Evolutionary conservation across 768 basidiomycete genomes (phyloP), one percentile per base, ranked within the genome.

Genomic region (Podaxis carcinomalis): DNA sequence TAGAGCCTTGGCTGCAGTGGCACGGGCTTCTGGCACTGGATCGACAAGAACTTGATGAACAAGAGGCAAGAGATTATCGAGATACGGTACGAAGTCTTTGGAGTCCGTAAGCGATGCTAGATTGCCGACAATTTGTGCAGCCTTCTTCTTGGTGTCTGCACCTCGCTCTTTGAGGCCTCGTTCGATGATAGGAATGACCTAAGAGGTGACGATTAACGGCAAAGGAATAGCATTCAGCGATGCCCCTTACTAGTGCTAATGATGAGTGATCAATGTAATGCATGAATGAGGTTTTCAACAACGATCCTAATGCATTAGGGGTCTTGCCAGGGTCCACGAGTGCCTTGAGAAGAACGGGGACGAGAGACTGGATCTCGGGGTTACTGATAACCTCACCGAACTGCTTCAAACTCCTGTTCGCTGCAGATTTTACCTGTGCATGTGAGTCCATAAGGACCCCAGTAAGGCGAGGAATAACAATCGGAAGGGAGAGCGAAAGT

Each of bases 351-450:
- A 98, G 84, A 10, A 89, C 82, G 5, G 91, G 92, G 16, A 95
- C 93, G 62, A 99, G 80, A 6, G 86, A 85, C 71, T 96, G 92
- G 62, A 98, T 93, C 75, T 99, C 97, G 0, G 97, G 97, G 68
- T 98, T 99, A 73, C 83, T 94, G 69, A 98, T 95, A 59, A 99
- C 97, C 74, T 98, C 97, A 35, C 97, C 97, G 71, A 99, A 98
- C 70, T 93, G 91, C 73, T 98, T 98, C 74, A 99, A 75, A 73
- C 92, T 94, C 75, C 91, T 90, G 77, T 98, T 98, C 14, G 96
- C 97, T 1, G 95, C 87, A 5, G 84, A 75, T 63, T 93, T 86
- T 32, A 99, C 97, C 80, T 98, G 96, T 13, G 94, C 88, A 77
- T 98, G 97, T 4, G 97, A 95, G 73, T 99, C 97, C 57, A 95